Conservation (phyloP, 116 monocot genomes). For the Cymodocea nodosa region DNA sequence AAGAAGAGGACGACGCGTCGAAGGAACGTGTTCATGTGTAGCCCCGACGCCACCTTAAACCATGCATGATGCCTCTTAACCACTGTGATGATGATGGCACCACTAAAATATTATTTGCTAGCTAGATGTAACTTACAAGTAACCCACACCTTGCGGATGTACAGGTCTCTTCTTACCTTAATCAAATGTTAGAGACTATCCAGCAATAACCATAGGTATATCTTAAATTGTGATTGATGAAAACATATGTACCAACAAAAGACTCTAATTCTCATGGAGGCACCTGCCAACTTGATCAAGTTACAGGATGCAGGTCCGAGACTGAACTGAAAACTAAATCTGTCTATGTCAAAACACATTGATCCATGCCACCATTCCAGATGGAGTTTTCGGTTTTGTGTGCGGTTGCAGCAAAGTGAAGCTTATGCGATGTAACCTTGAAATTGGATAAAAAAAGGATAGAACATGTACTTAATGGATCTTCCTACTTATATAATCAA, state of each 20-base stretch:
- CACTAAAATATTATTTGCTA: not conserved
- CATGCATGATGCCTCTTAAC: not conserved
- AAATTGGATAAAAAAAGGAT: too few relatives aligned
- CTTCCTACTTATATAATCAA: not conserved
- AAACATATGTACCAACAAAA: too few relatives aligned
- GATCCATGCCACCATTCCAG: too few relatives aligned
- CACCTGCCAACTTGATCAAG: too few relatives aligned
- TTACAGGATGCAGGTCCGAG: not conserved
- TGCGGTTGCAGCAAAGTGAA: too few relatives aligned
- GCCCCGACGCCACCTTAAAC: not conserved
- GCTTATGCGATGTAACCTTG: too few relatives aligned
- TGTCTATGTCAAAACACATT: too few relatives aligned
- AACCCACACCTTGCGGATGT: not conserved
- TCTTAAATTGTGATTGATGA: not conserved
- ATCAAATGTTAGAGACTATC: not conserved
- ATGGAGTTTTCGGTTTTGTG: too few relatives aligned
- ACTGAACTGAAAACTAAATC: too few relatives aligned
- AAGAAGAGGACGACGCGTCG: not conserved
- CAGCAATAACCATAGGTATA: not conserved
- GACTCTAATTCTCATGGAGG: too few relatives aligned
- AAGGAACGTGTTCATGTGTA: conserved; percentile 3
- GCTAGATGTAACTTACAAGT: not conserved
- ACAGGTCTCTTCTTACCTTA: not conserved
- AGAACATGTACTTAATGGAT: not conserved
- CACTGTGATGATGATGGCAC: not conserved